A percentile compares a stretch with the other conserved stretches of the same genome.
Evolutionary conservation across 192 early-diverging fungal species (phyloP).

Genomic region (Coemansia sp.): DNA sequence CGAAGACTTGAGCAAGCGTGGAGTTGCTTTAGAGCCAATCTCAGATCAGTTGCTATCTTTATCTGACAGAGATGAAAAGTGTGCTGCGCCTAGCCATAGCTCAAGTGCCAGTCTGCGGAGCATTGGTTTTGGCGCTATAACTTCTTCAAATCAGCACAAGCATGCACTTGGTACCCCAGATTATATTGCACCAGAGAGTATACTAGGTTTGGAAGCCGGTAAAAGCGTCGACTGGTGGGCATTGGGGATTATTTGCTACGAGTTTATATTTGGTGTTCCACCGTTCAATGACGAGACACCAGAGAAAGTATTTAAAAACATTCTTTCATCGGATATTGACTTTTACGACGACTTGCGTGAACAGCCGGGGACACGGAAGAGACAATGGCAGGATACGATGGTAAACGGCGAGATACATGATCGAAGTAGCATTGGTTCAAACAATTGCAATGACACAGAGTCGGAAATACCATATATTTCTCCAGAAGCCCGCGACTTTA

Average conservation of each 20-base stretch:
- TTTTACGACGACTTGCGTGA: slow-evolving; percentile 39
- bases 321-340: slow-evolving; percentile 33
- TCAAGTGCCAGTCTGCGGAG: slow-evolving; percentile 21
- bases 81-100: slow-evolving; percentile 4
- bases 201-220: slow-evolving; percentile 76
- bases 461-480: slow-evolving; percentile 20
- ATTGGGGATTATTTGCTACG: slow-evolving; percentile 88
- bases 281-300: slow-evolving; percentile 66
- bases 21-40: slow-evolving; percentile 48
- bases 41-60: not conserved
- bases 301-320: slow-evolving; percentile 50
- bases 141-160: slow-evolving; percentile 27
- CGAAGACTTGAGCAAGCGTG: slow-evolving; percentile 45
- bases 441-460: slow-evolving; percentile 18
- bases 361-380: not conserved
- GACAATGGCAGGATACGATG: not conserved
- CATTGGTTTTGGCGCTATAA: not conserved
- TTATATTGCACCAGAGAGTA: slow-evolving; percentile 94
- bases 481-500: slow-evolving; percentile 49
- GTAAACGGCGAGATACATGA: not conserved
- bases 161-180: slow-evolving; percentile 79
- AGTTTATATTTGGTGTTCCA: slow-evolving; percentile 86
- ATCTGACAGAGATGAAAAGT: not conserved
- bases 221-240: slow-evolving; percentile 89
- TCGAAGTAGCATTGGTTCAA: not conserved